phyloP scores from a whole-genome alignment of 805 yeast species.

The Metschnikowia similis region DNA sequence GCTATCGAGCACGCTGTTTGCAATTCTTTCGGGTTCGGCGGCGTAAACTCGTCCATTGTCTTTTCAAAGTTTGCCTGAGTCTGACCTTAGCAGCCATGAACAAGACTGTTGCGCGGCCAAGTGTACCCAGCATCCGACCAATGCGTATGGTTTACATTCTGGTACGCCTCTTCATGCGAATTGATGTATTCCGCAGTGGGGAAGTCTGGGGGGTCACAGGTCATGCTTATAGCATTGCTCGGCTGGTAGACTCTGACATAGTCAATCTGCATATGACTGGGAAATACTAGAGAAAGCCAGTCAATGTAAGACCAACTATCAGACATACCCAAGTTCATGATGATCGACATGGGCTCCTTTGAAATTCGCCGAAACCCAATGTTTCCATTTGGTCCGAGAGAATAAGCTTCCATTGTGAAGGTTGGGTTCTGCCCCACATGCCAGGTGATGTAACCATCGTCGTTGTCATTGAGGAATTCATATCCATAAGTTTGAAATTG shows the following conservation, averaged over 20 bases:
- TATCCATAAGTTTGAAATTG: conserved; percentile 70
- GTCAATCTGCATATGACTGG: conserved; percentile 34
- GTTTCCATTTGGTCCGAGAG: conserved; percentile 38
- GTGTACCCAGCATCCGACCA: conserved; percentile 42
- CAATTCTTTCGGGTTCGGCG: conserved; percentile 97
- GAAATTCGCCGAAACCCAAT: conserved; percentile 34
- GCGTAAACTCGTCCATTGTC: conserved; percentile 78
- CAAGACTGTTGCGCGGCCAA: conserved; percentile 51
- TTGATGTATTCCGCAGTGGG: conserved; percentile 37
- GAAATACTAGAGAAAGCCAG: conserved; percentile 31
- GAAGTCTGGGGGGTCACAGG: conserved; percentile 36
- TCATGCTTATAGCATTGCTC: conserved; percentile 20
- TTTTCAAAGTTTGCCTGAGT: conserved; percentile 23
- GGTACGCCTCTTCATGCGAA: conserved; percentile 29
- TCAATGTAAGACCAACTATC: conserved; percentile 40
- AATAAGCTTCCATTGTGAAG: conserved; percentile 26
- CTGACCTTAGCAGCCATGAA: conserved; percentile 10
- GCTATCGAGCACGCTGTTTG: conserved; percentile 59
- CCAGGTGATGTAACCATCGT: conserved; percentile 78
- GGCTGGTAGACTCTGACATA: conserved; percentile 42
- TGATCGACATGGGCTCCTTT: conserved; percentile 37
- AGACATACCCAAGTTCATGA: conserved; percentile 39
- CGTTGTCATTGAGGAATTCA: conserved; percentile 69
- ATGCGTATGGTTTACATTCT: conserved; percentile 30
- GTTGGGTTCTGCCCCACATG: conserved; percentile 63